Percentiles rank a stretch among this genome's conserved stretches.
Evolutionary conservation across 371 early-diverging fungal species (phyloP).

Genomic region (Mortierella sp.): DNA sequence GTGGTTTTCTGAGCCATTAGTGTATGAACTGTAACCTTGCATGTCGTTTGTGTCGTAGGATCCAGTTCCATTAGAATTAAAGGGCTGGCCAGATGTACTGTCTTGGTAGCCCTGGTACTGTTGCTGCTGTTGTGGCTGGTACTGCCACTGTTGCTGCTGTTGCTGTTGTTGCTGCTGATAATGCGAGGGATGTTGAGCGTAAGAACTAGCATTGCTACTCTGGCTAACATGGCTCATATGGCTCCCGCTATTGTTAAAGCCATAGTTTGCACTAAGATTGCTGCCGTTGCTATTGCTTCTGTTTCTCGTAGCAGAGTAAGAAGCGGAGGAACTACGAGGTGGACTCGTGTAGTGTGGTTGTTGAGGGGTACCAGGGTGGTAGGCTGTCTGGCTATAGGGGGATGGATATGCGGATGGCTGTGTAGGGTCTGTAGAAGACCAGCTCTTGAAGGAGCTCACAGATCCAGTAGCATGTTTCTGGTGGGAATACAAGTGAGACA

Average conservation of each 20-base stretch:
- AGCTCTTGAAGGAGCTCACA: conserved; percentile 36
- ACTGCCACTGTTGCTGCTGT: conserved; percentile 13
- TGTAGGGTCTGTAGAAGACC: conserved; percentile 29
- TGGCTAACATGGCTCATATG: conserved; percentile 40
- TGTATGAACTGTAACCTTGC: conserved; percentile 3
- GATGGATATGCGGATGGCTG: background rate
- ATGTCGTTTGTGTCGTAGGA: background rate
- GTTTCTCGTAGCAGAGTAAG: conserved; percentile 14
- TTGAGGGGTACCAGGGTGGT: conserved; percentile 3
- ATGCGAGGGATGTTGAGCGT: conserved; percentile 8
- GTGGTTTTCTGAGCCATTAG: conserved; percentile 2
- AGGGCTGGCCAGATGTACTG: conserved; percentile 8
- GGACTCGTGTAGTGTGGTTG: conserved; percentile 5
- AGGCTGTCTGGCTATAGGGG: conserved; percentile 5
- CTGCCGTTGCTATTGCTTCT: conserved; percentile 46
- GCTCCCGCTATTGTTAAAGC: conserved; percentile 9
- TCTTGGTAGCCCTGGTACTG: conserved; percentile 11
- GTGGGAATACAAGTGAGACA: background rate
- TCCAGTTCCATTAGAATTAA: background rate
- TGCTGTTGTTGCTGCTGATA: conserved; percentile 18
- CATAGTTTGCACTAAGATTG: conserved; percentile 16
- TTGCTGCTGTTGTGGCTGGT: conserved; percentile 14
- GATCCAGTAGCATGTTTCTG: conserved; percentile 32
- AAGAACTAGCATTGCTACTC: conserved; percentile 19
- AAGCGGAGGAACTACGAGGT: conserved; percentile 20